A percentile compares a stretch with the other conserved stretches of the same genome.
phyloP scores from a whole-genome alignment of 1,284 basidiomycete genomes.

The Irpex lacteus region DNA sequence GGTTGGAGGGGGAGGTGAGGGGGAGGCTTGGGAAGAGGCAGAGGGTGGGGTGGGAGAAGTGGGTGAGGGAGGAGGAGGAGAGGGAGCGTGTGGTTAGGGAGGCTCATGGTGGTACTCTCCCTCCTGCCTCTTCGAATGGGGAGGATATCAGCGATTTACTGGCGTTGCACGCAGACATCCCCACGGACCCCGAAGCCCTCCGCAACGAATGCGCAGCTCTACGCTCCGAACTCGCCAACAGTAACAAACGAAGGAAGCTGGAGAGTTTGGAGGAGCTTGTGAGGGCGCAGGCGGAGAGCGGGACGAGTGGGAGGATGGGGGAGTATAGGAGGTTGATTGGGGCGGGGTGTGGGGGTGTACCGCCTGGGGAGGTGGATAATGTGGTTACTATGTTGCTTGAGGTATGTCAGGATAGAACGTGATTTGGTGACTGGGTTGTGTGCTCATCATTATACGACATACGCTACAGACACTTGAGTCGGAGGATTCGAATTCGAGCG shows the following conservation, averaged over 20 bases:
- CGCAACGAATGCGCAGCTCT: conserved; percentile 59
- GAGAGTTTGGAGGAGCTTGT: conserved; percentile 74
- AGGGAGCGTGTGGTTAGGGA: conserved; percentile 68
- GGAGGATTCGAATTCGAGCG: conserved; percentile 46
- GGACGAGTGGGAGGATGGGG: conserved; percentile 83
- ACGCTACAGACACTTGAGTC: conserved; percentile 65
- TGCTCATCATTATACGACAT: too few species aligned
- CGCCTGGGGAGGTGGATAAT: conserved; percentile 79
- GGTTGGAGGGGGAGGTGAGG: conserved; percentile 66
- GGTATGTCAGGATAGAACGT: conserved; percentile 41
- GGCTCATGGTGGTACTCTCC: conserved; percentile 50
- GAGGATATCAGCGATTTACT: too few species aligned
- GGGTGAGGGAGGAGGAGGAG: conserved; percentile 82
- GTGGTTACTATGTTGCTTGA: conserved; percentile 82
- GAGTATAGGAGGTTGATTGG: conserved; percentile 87
- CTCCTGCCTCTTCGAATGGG: conserved; percentile 31
- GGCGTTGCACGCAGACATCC: conserved; percentile 54
- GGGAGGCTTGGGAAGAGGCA: conserved; percentile 80
- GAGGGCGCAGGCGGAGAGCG: conserved; percentile 82
- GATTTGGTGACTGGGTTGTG: conserved; percentile 3
- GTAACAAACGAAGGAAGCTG: conserved; percentile 65
- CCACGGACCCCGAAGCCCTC: conserved; percentile 55
- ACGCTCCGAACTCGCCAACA: conserved; percentile 56
- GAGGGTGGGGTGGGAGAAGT: conserved; percentile 87
- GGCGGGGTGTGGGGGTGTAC: conserved; percentile 87